phyloP scores from a whole-genome alignment of 805 yeast species.

The Starmera dryadoides region DNA sequence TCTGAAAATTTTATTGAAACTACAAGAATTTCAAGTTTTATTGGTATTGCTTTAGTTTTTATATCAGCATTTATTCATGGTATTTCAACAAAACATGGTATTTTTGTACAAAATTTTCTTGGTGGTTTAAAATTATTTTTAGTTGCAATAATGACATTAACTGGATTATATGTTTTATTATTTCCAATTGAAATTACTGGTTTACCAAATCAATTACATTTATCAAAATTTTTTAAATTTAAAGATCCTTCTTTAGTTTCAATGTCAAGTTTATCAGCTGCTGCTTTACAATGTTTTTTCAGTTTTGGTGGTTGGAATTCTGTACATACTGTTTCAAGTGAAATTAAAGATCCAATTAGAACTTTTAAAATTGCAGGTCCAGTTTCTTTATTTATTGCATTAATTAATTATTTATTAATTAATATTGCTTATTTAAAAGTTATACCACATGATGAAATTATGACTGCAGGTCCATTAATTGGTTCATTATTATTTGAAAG shows the following conservation, averaged over 20 bases:
- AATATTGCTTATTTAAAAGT: slow-evolving; percentile 51
- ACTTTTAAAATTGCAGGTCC: slow-evolving; percentile 61
- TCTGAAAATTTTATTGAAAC: slow-evolving; percentile 25
- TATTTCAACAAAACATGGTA: slow-evolving; percentile 50
- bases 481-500: slow-evolving; percentile 54
- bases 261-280: slow-evolving; percentile 42
- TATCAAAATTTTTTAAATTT: slow-evolving; percentile 22
- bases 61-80: slow-evolving; percentile 43
- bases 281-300: slow-evolving; percentile 51
- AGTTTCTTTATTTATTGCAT: slow-evolving; percentile 37
- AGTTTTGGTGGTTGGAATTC: slow-evolving; percentile 59
- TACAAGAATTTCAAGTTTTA: slow-evolving; percentile 26
- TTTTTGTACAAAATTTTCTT: slow-evolving; percentile 50
- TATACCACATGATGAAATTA: slow-evolving; percentile 45
- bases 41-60: slow-evolving; percentile 34
- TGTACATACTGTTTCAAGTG: slow-evolving; percentile 55
- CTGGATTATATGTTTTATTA: slow-evolving; percentile 53
- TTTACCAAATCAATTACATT: slow-evolving; percentile 28
- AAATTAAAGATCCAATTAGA: slow-evolving; percentile 48
- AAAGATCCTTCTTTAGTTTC: slow-evolving; percentile 26
- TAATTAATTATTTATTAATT: slow-evolving; percentile 41
- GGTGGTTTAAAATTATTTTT: slow-evolving; percentile 56
- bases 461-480: slow-evolving; percentile 46
- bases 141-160: slow-evolving; percentile 43
- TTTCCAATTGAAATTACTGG: slow-evolving; percentile 33